Evolutionary conservation across 768 basidiomycete species (phyloP).

Genomic region (Boletus vinaceobasis): DNA sequence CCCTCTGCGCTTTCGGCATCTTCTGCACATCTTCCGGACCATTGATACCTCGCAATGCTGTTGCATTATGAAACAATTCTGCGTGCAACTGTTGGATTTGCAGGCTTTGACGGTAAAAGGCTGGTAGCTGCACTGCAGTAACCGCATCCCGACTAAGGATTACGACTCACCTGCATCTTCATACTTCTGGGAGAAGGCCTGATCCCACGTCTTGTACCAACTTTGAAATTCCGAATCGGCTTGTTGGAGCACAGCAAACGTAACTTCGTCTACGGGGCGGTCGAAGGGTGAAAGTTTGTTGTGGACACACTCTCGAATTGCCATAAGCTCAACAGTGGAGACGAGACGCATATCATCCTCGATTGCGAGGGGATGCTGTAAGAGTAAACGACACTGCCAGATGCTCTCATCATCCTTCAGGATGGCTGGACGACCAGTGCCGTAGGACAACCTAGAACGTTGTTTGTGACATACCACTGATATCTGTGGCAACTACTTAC

Average conservation of each 20-base stretch:
- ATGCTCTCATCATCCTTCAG: constrained; percentile 93
- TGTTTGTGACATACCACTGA: not conserved
- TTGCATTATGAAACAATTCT: constrained; percentile 83
- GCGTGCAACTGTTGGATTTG: constrained; percentile 87
- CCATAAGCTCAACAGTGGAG: constrained; percentile 91
- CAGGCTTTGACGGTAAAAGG: constrained; percentile 83
- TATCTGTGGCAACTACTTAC: constrained; percentile 42
- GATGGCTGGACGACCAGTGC: constrained; percentile 90
- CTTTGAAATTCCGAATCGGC: constrained; percentile 75
- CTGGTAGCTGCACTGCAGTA: constrained; percentile 34
- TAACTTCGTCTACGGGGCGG: constrained; percentile 67
- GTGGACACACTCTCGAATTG: constrained; percentile 81
- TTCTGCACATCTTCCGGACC: constrained; percentile 82
- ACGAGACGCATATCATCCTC: constrained; percentile 94
- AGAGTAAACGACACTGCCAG: constrained; percentile 68
- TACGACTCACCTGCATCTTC: constrained; percentile 65
- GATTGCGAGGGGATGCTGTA: constrained; percentile 85
- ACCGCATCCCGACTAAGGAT: constrained; percentile 3
- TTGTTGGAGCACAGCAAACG: constrained; percentile 65
- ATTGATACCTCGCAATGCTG: constrained; percentile 76
- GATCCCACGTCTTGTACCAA: constrained; percentile 84
- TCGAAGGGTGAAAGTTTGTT: constrained; percentile 80
- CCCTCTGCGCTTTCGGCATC: constrained; percentile 75
- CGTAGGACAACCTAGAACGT: constrained; percentile 78
- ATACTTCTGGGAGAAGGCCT: constrained; percentile 76